Evolutionary conservation across 495 filamentous ascomycete genomes (phyloP), one percentile per base, ranked within the genome.

Genomic region (Diplogelasinospora grovesii): DNA sequence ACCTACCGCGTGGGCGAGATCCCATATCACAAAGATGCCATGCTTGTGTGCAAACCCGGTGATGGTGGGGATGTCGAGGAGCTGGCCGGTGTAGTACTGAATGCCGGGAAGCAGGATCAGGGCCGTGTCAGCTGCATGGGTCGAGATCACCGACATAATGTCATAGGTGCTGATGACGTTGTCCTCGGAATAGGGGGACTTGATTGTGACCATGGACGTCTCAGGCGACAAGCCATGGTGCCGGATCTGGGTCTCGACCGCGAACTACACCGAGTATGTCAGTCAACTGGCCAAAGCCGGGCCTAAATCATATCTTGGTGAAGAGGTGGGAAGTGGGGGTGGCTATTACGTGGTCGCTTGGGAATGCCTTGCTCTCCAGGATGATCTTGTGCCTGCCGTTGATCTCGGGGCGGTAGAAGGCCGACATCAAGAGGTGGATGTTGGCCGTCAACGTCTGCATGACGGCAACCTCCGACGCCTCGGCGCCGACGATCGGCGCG

Each of bases 361-460:
- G 92, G 56, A 98, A 98, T 0, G 92, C 89, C 60, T 92, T 94
- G 50, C 78, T 82, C 69, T 98, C 92, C 14, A 96, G 66, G 33
- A 97, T 89, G 43, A 98, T 87, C 66, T 92, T 95, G 50, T 85
- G 86, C 43, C 77, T 74, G 18, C 82, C 77, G 45, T 74, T 71
- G 7, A 73, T 80, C 36, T 74, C 66, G 1, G 92, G 92, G 35
- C 65, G 74, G 61, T 96, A 98, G 69, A 97, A 96, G 46, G 86
- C 85, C 24, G 85, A 79, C 83, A 98, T 83, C 41, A 97, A 65
- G 2, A 95, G 56, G 59, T 98, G 92, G 37, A 98, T 63, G 61
- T 97, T 97, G 29, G 82, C 83, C 20, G 92, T 97, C 53, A 98
- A 62, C 3, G 89, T 93, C 45, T 87, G 81, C 93, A 97, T 96